These are phyloP conservation scores for Prunus davidiana DNA, from an alignment of 306 rosid species.

Conservation along the genomic window DNA sequence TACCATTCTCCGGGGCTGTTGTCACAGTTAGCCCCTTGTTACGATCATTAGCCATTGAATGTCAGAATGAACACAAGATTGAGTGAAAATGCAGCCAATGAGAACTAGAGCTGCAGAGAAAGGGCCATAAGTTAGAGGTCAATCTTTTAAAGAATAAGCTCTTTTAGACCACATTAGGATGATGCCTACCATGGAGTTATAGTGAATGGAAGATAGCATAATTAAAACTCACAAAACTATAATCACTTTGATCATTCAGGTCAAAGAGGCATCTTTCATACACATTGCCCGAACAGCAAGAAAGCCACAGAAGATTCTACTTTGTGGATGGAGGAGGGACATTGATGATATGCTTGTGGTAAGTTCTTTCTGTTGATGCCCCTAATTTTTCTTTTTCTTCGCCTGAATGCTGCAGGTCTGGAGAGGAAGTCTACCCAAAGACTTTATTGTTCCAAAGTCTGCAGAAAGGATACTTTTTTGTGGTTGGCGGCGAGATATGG, in stretches of 20 bases:
- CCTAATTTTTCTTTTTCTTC: constrained; percentile 36
- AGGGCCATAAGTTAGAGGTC: constrained; percentile 12
- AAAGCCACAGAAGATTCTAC: constrained; percentile 49
- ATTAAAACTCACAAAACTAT: constrained; percentile 34
- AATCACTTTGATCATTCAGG: constrained; percentile 53
- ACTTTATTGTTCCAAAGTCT: constrained; percentile 67
- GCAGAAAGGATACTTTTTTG: constrained; percentile 80
- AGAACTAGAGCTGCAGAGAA: background rate
- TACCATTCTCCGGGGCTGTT: background rate
- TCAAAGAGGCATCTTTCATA: constrained; percentile 44
- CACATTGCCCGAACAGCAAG: constrained; percentile 43
- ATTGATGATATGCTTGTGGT: constrained; percentile 55
- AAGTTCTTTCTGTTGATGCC: constrained; percentile 34
- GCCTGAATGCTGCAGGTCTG: constrained; percentile 72
- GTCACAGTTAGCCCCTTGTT: background rate
- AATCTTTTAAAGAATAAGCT: constrained; percentile 15
- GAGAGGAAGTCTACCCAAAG: constrained; percentile 88
- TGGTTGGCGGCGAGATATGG: constrained; percentile 98
- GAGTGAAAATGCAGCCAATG: background rate
- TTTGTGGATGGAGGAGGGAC: constrained; percentile 58
- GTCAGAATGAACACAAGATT: background rate
- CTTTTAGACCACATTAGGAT: constrained; percentile 20
- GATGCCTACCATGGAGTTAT: constrained; percentile 30
- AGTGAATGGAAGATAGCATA: constrained; percentile 27
- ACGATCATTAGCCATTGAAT: background rate